A percentile compares a stretch with the other conserved stretches of the same genome.
phyloP scores from a whole-genome alignment of 2,329 filamentous ascomycete species.

The Fusarium duplospermum region DNA sequence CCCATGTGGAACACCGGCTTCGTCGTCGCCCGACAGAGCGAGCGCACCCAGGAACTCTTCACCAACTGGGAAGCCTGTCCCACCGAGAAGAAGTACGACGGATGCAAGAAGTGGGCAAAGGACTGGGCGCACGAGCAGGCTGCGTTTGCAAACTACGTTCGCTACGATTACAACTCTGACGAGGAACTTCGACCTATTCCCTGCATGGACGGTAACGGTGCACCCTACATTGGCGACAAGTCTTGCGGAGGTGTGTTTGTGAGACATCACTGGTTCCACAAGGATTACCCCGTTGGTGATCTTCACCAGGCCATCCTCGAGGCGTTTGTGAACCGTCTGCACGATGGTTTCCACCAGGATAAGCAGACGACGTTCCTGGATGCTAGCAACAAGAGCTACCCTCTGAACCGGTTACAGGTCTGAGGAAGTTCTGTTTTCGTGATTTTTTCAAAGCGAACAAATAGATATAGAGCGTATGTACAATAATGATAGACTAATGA shows the following conservation, averaged over 20 bases:
- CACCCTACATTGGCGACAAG: conserved; percentile 33
- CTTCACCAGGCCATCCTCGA: conserved; percentile 31
- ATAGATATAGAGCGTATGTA: neutral
- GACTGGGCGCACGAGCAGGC: conserved; percentile 45
- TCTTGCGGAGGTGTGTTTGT: conserved; percentile 38
- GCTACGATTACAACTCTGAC: conserved; percentile 39
- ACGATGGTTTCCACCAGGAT: conserved; percentile 27
- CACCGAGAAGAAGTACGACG: conserved; percentile 22
- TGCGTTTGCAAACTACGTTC: conserved; percentile 38
- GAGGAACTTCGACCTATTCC: conserved; percentile 33
- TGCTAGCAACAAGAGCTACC: conserved; percentile 20
- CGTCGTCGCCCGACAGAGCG: conserved; percentile 35
- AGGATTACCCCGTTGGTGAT: conserved; percentile 28
- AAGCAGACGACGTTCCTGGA: conserved; percentile 26
- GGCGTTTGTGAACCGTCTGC: conserved; percentile 25
- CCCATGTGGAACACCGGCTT: conserved; percentile 42
- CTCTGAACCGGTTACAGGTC: conserved; percentile 6
- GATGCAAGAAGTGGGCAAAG: conserved; percentile 34
- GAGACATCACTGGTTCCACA: conserved; percentile 41
- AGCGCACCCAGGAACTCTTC: conserved; percentile 39
- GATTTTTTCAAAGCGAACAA: neutral
- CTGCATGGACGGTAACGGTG: conserved; percentile 40
- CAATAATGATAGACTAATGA: conserved; percentile 5
- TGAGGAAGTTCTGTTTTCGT: neutral
- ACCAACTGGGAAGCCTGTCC: conserved; percentile 31